Base-by-base conservation (phyloP, 2,329 filamentous ascomycete species). In the Exophiala sp. region DNA sequence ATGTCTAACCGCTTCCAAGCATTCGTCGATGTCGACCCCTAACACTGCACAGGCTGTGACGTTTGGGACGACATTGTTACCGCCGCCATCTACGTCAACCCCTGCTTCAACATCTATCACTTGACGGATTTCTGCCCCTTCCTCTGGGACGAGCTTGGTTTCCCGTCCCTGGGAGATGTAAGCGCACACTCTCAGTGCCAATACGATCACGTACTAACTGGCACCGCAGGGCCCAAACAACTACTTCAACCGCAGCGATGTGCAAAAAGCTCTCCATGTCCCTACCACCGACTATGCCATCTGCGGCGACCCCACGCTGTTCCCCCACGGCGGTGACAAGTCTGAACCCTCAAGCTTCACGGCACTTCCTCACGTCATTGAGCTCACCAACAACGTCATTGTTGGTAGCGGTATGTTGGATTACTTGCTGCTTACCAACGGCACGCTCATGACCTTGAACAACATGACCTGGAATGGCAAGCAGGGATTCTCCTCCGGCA, bases 21-120 rank as follows among this genome's bases (percentile, higher is more conserved):
- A 12, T 7, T 47, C 20, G 20, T 12, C n/a, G 12, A 12, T 42
- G 21, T 38, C 11, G 14, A 16, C 35, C n/a, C 12, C 36, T 8
- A 53, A 43, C 24, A 32, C 8, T 40, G 24, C 24, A 63, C 70
- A 0, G 77, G 75, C 7, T 91, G 88, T 65, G 74, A 75, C 39
- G 62, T 89, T 18, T 86, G 78, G 64, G 68, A 77, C 54, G 72
- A 79, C 20, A 79, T 88, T 34, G 72, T 73, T 60, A 61, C 74
- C 0, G 84, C 82, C 21, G 78, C 78, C 5, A 57, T 75, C 7
- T 66, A 72, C 1, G 69, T 81, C 29, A 94, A 94, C 71, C 89
- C 89, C 0, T 94, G 89, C 74, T 94, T 87, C 72, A 83, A 90
- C 67, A 73, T 88, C 6, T 92, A 92, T 70, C 81, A 87, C 41